Base-by-base conservation (phyloP, 1,284 basidiomycete species). In the Omphalotus olearius region DNA sequence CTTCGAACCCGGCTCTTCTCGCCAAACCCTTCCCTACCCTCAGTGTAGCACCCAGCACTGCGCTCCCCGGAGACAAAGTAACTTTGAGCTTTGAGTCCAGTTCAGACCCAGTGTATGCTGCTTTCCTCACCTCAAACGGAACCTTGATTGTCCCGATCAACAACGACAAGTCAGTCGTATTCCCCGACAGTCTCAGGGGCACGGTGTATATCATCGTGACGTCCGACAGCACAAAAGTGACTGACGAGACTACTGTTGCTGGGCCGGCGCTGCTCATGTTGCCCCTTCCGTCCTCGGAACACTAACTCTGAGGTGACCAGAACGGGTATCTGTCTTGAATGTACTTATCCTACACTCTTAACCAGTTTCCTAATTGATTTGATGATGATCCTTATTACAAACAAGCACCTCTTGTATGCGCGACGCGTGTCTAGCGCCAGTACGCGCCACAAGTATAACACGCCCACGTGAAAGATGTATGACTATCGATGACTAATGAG, bases 11-110 rank as follows among this genome's bases (percentile, higher is more conserved):
- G 1, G 57, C 66, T 1, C 70, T 77, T 17, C 68, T 66, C 51
- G 68, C 69, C 55, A 66, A 59, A 53, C 69, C 70, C 25, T 76
- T 70, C 68, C 74, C 69, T 11, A 53, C 60, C 4, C 64, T 75
- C 10, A 43, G 52, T 18, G 42, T 62, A 6, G 2, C 23, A 23
- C 50, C 60, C 5, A 23, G 46, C 17, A 33, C 39, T 16, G 36
- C 49, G 6, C 36, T 53, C 1, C 51, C 57, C 6, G 57, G 53
- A 7, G 30, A 56, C 7, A 7, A 16, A 7, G 51, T 59, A 18
- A 30, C 36, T 6, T 50, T 66, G 14, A 35, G 52, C 0, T 62
- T 58, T 17, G 43, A 59, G 2, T 14, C 45, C 30, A 52, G 54
- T 2, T 9, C 54, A 40, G n/a, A 26, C 18, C 3, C 11, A 1